Evolutionary conservation across 495 filamentous ascomycete species (phyloP).

Genomic region (Hypoxylon intermedium): DNA sequence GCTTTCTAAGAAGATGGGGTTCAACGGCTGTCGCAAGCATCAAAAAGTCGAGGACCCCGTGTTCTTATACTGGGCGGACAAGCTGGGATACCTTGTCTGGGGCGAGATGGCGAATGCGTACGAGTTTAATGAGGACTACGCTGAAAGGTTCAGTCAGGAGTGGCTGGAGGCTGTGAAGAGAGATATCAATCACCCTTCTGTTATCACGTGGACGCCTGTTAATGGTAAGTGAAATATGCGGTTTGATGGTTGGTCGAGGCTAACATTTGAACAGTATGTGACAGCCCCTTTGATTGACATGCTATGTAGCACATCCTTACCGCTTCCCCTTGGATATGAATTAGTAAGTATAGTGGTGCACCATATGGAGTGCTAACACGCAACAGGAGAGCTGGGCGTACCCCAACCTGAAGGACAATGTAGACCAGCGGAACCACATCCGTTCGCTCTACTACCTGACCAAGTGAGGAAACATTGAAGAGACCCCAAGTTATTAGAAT

Average conservation of each 20-base stretch:
- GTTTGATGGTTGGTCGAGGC: neutral
- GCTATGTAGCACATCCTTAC: neutral
- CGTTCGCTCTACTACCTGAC: slow-evolving; percentile 64
- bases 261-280: slow-evolving; percentile 28
- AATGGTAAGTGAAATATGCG: slow-evolving; percentile 48
- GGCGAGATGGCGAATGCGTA: slow-evolving; percentile 51
- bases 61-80: slow-evolving; percentile 48
- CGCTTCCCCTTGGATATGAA: neutral
- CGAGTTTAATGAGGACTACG: slow-evolving; percentile 58
- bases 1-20: slow-evolving; percentile 62
- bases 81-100: slow-evolving; percentile 46
- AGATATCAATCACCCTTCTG: slow-evolving; percentile 65
- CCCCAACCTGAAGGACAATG: slow-evolving; percentile 54
- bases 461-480: slow-evolving; percentile 51
- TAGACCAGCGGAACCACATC: slow-evolving; percentile 65
- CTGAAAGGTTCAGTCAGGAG: slow-evolving; percentile 61
- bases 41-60: slow-evolving; percentile 49
- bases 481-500: neutral
- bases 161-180: slow-evolving; percentile 63
- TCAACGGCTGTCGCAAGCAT: slow-evolving; percentile 68
- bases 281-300: too few species aligned
- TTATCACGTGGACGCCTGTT: slow-evolving; percentile 68
- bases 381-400: slow-evolving; percentile 64
- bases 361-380: slow-evolving; percentile 2
- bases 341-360: neutral